A percentile compares a stretch with the other conserved stretches of the same genome.
Evolutionary conservation across 176 grass and related monocot genomes (phyloP).

Genomic region (Raddia guianensis): DNA sequence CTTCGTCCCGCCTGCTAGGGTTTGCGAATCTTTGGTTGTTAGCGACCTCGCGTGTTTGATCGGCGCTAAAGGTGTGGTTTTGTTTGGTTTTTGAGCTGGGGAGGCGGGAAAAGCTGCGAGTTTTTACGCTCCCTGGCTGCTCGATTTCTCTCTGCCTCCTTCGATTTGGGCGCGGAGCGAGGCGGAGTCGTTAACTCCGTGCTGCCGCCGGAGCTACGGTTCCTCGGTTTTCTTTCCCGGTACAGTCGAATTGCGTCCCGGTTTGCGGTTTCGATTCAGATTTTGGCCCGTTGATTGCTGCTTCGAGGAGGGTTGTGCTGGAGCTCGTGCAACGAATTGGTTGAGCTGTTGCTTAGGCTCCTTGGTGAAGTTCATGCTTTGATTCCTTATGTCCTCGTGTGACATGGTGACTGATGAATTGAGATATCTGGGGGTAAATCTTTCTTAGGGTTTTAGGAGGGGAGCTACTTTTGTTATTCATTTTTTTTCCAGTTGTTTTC

Average conservation of each 20-base stretch:
- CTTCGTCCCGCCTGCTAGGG: conserved; percentile 38
- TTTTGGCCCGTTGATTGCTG: background rate
- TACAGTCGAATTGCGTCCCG: background rate
- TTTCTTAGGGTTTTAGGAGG: background rate
- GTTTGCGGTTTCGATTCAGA: background rate
- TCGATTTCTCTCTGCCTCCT: background rate
- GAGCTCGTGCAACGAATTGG: background rate
- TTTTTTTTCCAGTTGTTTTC: conserved; percentile 3
- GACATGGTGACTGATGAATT: background rate
- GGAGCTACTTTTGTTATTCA: background rate
- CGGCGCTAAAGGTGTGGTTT: background rate
- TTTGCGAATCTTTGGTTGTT: conserved; percentile 16
- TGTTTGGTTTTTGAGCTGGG: background rate
- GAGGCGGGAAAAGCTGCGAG: background rate
- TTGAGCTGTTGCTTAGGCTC: background rate
- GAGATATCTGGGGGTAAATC: background rate
- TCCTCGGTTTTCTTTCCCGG: background rate
- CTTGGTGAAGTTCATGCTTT: background rate
- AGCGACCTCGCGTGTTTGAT: background rate
- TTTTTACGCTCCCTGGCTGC: background rate
- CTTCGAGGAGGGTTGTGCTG: background rate
- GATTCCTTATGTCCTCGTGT: background rate
- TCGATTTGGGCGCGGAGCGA: background rate
- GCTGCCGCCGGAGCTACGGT: background rate
- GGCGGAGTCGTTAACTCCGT: background rate